Evolutionary conservation across 2,329 filamentous ascomycete genomes (phyloP).

Genomic region (Fusarium equiseti): DNA sequence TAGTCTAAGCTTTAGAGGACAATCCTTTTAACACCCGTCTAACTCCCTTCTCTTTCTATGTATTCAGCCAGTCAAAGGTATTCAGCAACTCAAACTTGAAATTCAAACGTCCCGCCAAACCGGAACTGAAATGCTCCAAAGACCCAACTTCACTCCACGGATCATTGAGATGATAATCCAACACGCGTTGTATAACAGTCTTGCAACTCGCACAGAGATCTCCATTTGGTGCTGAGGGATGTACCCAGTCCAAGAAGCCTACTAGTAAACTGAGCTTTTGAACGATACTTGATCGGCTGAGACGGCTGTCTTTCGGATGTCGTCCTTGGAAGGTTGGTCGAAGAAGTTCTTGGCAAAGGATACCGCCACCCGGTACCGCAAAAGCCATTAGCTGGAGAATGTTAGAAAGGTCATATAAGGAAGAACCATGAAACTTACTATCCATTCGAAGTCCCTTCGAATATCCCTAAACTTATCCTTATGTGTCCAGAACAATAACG

Average conservation of each 20-base stretch:
- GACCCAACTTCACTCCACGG: neutral
- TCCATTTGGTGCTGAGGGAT: conserved; percentile 10
- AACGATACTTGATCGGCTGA: conserved; percentile 11
- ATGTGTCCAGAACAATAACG: conserved; percentile 15
- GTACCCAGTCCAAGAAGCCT: conserved; percentile 20
- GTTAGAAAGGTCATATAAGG: rapidly evolving
- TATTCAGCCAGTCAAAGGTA: conserved; percentile 18
- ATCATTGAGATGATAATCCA: conserved; percentile 15
- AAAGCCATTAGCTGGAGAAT: neutral
- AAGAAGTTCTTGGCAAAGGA: neutral
- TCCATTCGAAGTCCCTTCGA: conserved; percentile 2
- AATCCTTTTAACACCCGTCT: no score
- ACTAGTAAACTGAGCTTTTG: conserved; percentile 6
- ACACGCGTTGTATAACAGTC: conserved; percentile 16
- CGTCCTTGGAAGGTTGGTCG: conserved; percentile 8
- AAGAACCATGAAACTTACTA: neutral
- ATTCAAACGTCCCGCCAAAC: neutral
- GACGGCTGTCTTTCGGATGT: neutral
- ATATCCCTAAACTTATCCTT: conserved; percentile 19
- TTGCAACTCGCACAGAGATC: conserved; percentile 16
- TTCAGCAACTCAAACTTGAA: conserved; percentile 20
- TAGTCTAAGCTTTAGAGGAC: no score
- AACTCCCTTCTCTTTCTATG: no score
- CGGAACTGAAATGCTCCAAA: conserved; percentile 8
- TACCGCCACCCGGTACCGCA: conserved; percentile 7